These are phyloP conservation scores for Blastobotrys malaysiensis DNA, from an alignment of 1,139 yeast species.

Conservation along the genomic window DNA sequence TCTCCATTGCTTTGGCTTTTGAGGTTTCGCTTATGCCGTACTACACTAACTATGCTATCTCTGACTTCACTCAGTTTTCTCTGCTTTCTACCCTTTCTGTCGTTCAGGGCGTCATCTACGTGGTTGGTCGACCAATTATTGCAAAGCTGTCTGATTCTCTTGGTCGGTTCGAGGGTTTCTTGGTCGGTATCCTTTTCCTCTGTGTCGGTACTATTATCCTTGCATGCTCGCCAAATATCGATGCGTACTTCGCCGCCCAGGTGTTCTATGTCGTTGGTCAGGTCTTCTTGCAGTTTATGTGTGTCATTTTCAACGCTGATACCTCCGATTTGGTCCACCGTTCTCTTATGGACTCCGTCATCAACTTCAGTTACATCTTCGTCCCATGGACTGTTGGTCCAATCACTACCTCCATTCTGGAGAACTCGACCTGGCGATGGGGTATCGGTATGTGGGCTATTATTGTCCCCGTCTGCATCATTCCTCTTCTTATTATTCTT, in stretches of 20 bases:
- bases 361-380: slow-evolving; percentile 21
- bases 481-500: slow-evolving; percentile 42
- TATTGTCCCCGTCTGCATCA: slow-evolving; percentile 55
- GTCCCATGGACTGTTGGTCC: slow-evolving; percentile 18
- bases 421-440: slow-evolving; percentile 49
- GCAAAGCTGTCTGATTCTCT: slow-evolving; percentile 38
- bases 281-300: slow-evolving; percentile 36
- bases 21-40: slow-evolving; percentile 37
- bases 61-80: slow-evolving; percentile 37
- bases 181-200: slow-evolving; percentile 29
- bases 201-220: slow-evolving; percentile 33
- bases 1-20: slow-evolving; percentile 38
- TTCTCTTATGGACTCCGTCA: slow-evolving; percentile 35
- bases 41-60: slow-evolving; percentile 40
- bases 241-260: slow-evolving; percentile 33
- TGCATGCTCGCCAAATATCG: slow-evolving; percentile 32
- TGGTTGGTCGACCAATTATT: slow-evolving; percentile 37
- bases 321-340: slow-evolving; percentile 36
- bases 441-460: slow-evolving; percentile 75
- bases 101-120: slow-evolving; percentile 37
- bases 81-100: slow-evolving; percentile 39
- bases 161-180: slow-evolving; percentile 40
- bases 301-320: slow-evolving; percentile 39
- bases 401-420: slow-evolving; percentile 15
- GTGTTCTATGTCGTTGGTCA: slow-evolving; percentile 35